Evolutionary conservation across 176 grass and related monocot genomes (phyloP).

Genomic region (Oryza meyeriana): DNA sequence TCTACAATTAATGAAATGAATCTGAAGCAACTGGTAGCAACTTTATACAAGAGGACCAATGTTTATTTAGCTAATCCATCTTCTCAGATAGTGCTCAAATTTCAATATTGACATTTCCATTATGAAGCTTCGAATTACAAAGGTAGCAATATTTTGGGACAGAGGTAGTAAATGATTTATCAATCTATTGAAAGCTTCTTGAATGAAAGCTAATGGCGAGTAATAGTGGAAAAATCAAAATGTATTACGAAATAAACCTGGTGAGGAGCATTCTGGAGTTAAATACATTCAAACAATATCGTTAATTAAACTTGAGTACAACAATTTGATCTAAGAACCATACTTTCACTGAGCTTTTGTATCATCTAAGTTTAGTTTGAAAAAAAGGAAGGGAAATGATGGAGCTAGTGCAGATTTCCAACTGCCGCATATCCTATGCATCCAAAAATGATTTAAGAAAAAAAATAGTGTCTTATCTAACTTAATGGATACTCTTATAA

Average conservation of each 20-base stretch:
- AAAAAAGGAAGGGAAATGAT: neutral
- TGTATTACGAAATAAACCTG: neutral
- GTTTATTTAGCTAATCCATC: neutral
- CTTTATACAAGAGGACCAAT: neutral
- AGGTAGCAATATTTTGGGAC: too few relatives aligned
- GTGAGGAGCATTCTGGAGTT: neutral
- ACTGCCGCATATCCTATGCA: neutral
- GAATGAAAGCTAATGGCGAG: neutral
- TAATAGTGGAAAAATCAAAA: neutral
- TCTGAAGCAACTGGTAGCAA: neutral
- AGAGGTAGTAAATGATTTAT: neutral
- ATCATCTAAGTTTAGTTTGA: neutral
- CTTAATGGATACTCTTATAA: neutral
- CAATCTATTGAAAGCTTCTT: neutral
- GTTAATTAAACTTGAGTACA: neutral
- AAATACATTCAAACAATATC: neutral
- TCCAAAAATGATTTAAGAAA: neutral
- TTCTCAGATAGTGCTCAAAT: neutral
- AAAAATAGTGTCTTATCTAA: neutral
- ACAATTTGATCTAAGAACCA: neutral
- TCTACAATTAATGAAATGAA: neutral
- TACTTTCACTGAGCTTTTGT: neutral
- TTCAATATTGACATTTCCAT: neutral
- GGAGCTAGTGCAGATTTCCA: neutral
- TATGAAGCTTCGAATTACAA: too few relatives aligned